Conservation (phyloP, 768 basidiomycete species). For the Serendipita sp. region DNA sequence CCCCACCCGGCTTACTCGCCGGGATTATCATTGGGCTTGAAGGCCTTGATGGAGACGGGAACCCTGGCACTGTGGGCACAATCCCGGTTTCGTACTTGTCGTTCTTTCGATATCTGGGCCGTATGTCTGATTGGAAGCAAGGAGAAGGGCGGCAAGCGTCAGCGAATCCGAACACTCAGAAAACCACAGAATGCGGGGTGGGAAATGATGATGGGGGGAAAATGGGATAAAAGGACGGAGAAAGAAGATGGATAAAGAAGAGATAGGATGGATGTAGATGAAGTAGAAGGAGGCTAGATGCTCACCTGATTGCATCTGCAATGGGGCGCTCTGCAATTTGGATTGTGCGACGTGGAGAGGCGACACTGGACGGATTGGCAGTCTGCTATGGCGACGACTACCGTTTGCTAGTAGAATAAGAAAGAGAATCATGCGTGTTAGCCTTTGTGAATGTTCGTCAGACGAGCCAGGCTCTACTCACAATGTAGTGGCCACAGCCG, state of each 20-base stretch:
- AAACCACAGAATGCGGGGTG: background rate
- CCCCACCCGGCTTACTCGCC: too few relatives aligned
- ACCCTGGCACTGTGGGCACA: background rate
- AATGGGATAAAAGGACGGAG: too few relatives aligned
- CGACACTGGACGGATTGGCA: background rate
- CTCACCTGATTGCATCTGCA: constrained; percentile 1
- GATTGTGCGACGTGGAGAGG: background rate
- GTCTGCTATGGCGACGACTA: constrained; percentile 3
- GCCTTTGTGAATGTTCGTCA: background rate
- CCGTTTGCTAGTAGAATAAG: background rate
- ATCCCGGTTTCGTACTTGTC: background rate
- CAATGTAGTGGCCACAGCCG: constrained; percentile 5
- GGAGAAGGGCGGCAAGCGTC: background rate
- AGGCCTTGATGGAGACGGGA: background rate
- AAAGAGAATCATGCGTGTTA: background rate
- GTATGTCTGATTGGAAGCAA: background rate
- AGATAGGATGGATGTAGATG: background rate
- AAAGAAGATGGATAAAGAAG: background rate
- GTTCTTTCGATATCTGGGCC: constrained; percentile 5
- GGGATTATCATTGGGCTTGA: background rate
- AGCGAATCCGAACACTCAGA: background rate
- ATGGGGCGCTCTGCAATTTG: background rate
- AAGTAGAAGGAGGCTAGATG: background rate
- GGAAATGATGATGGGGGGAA: too few relatives aligned
- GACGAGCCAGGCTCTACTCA: background rate